Base-by-base conservation (phyloP, 306 rosid genomes). In the Vachellia collinsii region DNA sequence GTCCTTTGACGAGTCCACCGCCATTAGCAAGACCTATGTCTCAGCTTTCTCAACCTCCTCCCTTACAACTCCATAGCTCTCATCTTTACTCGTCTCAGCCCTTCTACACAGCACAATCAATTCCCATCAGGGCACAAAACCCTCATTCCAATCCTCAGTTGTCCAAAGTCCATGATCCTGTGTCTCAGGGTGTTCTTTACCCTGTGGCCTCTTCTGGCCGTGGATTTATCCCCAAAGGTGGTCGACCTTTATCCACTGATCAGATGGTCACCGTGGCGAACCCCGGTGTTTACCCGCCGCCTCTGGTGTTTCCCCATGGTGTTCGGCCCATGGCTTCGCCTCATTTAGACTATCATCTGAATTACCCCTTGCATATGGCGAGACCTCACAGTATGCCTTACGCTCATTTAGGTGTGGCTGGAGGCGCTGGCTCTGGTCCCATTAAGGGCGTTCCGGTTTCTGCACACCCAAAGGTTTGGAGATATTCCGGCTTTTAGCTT, bases 181-280 rank as follows among this genome's bases (percentile, higher is more conserved):
- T 19, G 13, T 47, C 83, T 67, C 89, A 80, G 56, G 84, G 88
- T 39, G 23, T 89, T 72, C 77, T 82, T 22, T 87, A 89, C 88
- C 95, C 95, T 2, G 88, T 89, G 9, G 88, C 90, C 25, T 91
- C 93, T 43, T 87, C 90, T 22, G 93, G 93, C 61, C 93, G 90
- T 16, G 95, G 91, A 11, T 91, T 84, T 82, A 82, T 86, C n/a
- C 77, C 91, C 84, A 82, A 76, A 51, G 71, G 81, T 10, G 8
- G 77, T 64, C 85, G 88, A 8, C 82, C 90, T 39, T 50, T 50
- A 16, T 51, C 76, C 36, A 41, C 82, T 34, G 83, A 84, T 62
- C 94, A 83, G 71, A 43, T 86, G 50, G 88, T 90, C 81, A 87
- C 90, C 5, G 85, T 90, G 41, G 91, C 91, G 36, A 87, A 87